Percentiles rank a stretch among this genome's conserved stretches.
phyloP scores from a whole-genome alignment of 1,139 yeast species.

The Sugiyamaella xylanicola region DNA sequence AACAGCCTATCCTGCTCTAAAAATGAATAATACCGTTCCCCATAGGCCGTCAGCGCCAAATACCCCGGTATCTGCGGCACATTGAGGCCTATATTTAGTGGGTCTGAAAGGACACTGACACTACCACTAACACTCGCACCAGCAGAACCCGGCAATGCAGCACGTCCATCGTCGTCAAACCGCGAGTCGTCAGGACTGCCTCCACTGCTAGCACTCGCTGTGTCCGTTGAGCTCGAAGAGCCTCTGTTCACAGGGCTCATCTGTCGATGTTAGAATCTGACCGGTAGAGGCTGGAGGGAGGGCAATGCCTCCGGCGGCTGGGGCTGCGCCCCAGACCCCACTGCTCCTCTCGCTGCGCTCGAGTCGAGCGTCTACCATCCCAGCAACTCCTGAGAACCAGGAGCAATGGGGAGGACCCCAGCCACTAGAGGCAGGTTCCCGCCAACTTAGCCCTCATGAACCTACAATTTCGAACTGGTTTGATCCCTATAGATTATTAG shows the following conservation, averaged over 20 bases:
- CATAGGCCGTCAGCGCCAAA: constrained; percentile 35
- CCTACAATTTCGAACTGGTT: too few relatives aligned
- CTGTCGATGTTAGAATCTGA: not conserved
- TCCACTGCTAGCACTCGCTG: not conserved
- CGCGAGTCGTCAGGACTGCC: not conserved
- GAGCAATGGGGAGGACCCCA: not conserved
- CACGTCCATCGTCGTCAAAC: not conserved
- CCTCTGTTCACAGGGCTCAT: not conserved
- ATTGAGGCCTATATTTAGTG: not conserved
- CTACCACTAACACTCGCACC: not conserved
- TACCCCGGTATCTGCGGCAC: constrained; percentile 32
- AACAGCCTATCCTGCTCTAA: constrained; percentile 6
- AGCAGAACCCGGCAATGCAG: too few relatives aligned
- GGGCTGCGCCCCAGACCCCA: not conserved
- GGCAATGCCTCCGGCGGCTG: not conserved
- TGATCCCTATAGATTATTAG: not conserved
- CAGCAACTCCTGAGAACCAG: not conserved
- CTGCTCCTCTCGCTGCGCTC: not conserved
- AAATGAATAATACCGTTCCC: constrained; percentile 31
- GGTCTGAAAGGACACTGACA: not conserved
- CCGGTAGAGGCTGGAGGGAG: not conserved
- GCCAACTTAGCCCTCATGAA: not conserved
- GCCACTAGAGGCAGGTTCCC: not conserved
- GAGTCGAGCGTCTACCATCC: not conserved
- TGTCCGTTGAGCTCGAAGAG: not conserved